These are phyloP conservation scores for Solanum aculeatissimum DNA, from an alignment of 305 asterid genomes.

Conservation along the genomic window DNA sequence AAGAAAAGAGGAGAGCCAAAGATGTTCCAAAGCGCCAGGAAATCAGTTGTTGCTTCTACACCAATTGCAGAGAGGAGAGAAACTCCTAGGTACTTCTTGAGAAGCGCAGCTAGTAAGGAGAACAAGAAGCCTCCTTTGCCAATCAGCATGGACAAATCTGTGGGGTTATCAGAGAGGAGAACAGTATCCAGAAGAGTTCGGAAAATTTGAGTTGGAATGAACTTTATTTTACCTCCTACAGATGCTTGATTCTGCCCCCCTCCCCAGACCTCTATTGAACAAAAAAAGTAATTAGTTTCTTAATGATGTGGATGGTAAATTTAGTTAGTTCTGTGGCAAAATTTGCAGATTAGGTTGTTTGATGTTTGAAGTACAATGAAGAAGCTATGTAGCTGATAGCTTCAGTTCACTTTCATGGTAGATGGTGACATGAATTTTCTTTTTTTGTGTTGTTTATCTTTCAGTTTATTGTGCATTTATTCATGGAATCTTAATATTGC, in stretches of 20 bases:
- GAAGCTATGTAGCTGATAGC: conserved; percentile 1
- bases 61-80: conserved; percentile 29
- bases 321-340: background rate
- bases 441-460: background rate
- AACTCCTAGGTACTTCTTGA: conserved; percentile 49
- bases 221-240: background rate
- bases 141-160: conserved; percentile 26
- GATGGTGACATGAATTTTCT: background rate
- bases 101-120: conserved; percentile 41
- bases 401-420: background rate
- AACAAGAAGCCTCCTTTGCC: conserved; percentile 52
- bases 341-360: background rate
- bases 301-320: background rate
- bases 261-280: background rate
- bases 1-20: conserved; percentile 42
- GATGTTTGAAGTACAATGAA: background rate
- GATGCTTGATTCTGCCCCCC: background rate
- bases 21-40: conserved; percentile 31
- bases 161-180: conserved; percentile 37
- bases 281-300: background rate
- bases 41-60: conserved; percentile 26
- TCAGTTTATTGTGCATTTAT: background rate
- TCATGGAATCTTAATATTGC: background rate
- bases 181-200: conserved; percentile 26
- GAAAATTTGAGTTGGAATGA: conserved; percentile 10